Conservation (phyloP, 345 rosid species). For the Cochlearia excelsa region DNA sequence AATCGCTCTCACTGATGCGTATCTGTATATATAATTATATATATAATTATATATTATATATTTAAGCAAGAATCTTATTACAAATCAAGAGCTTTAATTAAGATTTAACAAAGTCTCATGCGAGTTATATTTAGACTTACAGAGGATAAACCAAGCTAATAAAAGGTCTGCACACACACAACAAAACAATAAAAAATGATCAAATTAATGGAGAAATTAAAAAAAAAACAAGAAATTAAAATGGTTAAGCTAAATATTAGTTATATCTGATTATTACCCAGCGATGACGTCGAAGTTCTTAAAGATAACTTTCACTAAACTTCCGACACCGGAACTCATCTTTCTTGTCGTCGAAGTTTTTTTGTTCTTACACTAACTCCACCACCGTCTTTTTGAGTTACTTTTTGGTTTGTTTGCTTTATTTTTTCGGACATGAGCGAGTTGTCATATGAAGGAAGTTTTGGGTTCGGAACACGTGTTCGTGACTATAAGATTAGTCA, state of each 20-base stretch:
- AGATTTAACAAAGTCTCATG: background rate
- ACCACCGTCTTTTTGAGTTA: conserved; percentile 27
- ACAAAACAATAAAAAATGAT: background rate
- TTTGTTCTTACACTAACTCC: background rate
- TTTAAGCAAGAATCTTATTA: no score
- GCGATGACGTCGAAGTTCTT: conserved; percentile 81
- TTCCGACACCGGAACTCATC: conserved; percentile 44
- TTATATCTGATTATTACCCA: conserved; percentile 40
- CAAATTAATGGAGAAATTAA: background rate
- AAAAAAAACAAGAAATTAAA: background rate
- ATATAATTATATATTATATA: no score
- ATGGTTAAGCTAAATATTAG: background rate
- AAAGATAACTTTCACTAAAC: conserved; percentile 59
- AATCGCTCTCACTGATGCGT: conserved; percentile 72
- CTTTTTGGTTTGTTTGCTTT: conserved; percentile 5
- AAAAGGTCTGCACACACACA: conserved; percentile 52
- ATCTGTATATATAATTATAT: conserved; percentile 35
- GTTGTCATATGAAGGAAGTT: conserved; percentile 22
- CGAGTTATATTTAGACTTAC: conserved; percentile 42
- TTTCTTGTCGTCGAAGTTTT: conserved; percentile 9
- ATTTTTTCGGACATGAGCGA: conserved; percentile 14
- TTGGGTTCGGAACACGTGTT: conserved; percentile 30
- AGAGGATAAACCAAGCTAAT: conserved; percentile 75
- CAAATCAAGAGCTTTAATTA: background rate
- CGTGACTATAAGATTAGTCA: conserved; percentile 27